phyloP scores from a whole-genome alignment of 108 stramenopile species.

The Nitzschia inconspicua region DNA sequence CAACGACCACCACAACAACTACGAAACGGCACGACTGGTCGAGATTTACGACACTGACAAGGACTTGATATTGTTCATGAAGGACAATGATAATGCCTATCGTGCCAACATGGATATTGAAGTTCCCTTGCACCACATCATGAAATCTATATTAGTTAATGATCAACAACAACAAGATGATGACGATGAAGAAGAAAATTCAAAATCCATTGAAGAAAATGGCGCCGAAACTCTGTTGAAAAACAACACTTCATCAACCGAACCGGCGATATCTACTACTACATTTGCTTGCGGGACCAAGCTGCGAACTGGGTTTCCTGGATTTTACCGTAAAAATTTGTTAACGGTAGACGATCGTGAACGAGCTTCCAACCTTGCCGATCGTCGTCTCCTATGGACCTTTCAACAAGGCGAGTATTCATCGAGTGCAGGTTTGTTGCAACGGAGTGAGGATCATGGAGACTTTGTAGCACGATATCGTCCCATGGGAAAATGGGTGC shows the following conservation, averaged over 20 bases:
- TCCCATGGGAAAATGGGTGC: constrained; percentile 1
- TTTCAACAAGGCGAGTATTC: neutral
- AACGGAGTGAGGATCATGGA: neutral
- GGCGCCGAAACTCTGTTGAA: no score
- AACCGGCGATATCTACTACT: no score
- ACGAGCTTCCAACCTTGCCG: no score
- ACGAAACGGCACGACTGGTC: neutral
- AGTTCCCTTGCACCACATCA: neutral
- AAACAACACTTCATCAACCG: no score
- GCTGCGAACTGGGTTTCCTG: no score
- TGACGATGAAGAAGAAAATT: no score
- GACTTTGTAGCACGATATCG: neutral
- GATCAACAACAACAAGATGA: no score
- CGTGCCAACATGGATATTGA: neutral
- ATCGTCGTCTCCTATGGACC: neutral
- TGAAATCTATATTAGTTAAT: no score
- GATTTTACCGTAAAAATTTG: no score
- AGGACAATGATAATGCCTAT: constrained; percentile 7
- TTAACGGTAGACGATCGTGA: no score
- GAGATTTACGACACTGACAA: neutral
- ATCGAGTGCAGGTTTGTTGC: neutral
- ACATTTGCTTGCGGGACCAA: no score
- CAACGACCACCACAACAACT: neutral
- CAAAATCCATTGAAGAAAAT: no score
- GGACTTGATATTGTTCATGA: neutral